These are phyloP conservation scores for Microbotryum intermedium DNA, from an alignment of 1,284 basidiomycete genomes.

Conservation along the genomic window DNA sequence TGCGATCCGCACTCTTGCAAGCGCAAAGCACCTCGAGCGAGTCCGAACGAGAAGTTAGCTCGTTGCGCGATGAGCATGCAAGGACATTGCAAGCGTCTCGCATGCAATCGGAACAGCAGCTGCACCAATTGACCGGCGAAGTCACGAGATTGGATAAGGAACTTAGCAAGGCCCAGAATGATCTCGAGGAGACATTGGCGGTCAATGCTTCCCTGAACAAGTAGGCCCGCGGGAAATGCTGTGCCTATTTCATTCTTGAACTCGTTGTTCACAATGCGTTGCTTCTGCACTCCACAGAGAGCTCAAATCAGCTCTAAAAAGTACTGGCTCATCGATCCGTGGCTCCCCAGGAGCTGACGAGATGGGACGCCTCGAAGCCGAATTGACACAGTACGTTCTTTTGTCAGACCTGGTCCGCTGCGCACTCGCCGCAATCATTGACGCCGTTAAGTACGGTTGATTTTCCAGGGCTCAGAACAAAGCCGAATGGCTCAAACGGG, in stretches of 20 bases:
- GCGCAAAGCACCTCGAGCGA: background rate
- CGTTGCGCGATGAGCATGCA: background rate
- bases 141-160: slow-evolving; percentile 58
- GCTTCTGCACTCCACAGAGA: slow-evolving; percentile 10
- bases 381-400: slow-evolving; percentile 12
- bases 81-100: background rate
- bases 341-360: slow-evolving; percentile 4
- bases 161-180: slow-evolving; percentile 27
- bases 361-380: slow-evolving; percentile 10
- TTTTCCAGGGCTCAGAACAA: slow-evolving; percentile 24
- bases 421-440: background rate
- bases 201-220: slow-evolving; percentile 30
- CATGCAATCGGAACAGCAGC: slow-evolving; percentile 57
- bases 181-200: slow-evolving; percentile 33
- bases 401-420: background rate
- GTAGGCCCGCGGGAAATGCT: background rate
- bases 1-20: slow-evolving; percentile 55
- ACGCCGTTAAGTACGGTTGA: no score
- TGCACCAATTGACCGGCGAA: slow-evolving; percentile 63
- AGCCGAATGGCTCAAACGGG: slow-evolving; percentile 34
- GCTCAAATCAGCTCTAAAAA: slow-evolving; percentile 28
- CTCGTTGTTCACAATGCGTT: no score
- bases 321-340: slow-evolving; percentile 9
- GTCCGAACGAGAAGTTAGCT: background rate
- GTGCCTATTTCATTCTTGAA: background rate